These are phyloP conservation scores for Brassica balearica DNA, from an alignment of 441 rosid genomes.

Conservation along the genomic window DNA sequence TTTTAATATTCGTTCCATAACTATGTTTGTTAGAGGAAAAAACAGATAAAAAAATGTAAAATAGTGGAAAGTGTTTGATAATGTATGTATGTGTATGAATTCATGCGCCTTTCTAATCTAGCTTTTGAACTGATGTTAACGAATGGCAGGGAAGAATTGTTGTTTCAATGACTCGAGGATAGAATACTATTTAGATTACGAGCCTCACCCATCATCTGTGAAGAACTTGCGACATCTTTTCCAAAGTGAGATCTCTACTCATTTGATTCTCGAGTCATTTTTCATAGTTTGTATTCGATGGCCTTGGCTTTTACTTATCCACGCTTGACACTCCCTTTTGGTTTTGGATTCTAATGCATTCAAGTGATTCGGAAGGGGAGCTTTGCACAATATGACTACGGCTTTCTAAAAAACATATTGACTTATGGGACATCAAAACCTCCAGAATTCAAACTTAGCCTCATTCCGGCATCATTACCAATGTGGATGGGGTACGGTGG, in stretches of 20 bases:
- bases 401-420: slow-evolving; percentile 62
- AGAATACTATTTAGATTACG: slow-evolving; percentile 72
- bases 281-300: slow-evolving; percentile 5
- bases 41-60: slow-evolving; percentile 1
- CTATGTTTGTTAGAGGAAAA: not conserved
- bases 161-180: slow-evolving; percentile 74
- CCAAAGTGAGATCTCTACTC: slow-evolving; percentile 64
- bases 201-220: slow-evolving; percentile 90
- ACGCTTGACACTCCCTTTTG: not conserved
- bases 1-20: not conserved
- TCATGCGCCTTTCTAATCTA: not conserved
- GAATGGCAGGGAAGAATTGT: slow-evolving; percentile 67
- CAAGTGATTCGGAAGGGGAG: slow-evolving; percentile 93
- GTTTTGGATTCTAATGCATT: not conserved
- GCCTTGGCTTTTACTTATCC: slow-evolving; percentile 15
- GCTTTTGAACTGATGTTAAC: slow-evolving; percentile 8
- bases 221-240: slow-evolving; percentile 92
- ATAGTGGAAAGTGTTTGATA: not conserved
- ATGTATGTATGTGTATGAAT: not conserved
- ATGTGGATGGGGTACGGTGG: slow-evolving; percentile 95
- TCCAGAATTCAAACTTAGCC: slow-evolving; percentile 68
- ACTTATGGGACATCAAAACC: slow-evolving; percentile 64
- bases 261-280: not conserved
- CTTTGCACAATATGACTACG: slow-evolving; percentile 79
- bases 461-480: slow-evolving; percentile 70